Evolutionary conservation across 768 basidiomycete genomes (phyloP).

Genomic region (Boletus fagicola): DNA sequence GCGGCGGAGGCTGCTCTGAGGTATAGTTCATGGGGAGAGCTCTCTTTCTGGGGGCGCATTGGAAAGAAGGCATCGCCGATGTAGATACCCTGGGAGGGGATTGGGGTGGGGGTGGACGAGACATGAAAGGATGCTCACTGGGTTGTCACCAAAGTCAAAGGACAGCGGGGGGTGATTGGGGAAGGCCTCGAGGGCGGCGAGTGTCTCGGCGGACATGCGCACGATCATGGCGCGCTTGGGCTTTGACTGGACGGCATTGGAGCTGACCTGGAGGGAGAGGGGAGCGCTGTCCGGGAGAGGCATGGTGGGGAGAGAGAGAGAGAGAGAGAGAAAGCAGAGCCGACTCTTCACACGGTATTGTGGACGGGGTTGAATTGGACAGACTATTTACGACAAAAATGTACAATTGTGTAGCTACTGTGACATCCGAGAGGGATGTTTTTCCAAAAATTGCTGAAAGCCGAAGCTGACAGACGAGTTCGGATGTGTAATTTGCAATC

Average conservation of each 20-base stretch:
- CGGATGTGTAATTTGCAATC: conserved; percentile 98
- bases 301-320: conserved; percentile 41
- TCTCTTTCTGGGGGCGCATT: conserved; percentile 53
- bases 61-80: conserved; percentile 66
- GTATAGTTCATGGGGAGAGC: conserved; percentile 67
- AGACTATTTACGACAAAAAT: too few relatives aligned
- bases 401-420: too few relatives aligned
- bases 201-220: conserved; percentile 68
- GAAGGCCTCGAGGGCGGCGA: conserved; percentile 60
- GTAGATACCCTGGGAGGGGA: conserved; percentile 51
- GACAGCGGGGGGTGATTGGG: conserved; percentile 48
- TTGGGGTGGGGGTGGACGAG: not conserved
- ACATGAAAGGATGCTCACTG: conserved; percentile 43
- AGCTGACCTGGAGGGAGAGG: conserved; percentile 58
- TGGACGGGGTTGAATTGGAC: too few relatives aligned
- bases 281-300: conserved; percentile 57
- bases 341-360: too few relatives aligned
- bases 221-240: conserved; percentile 76
- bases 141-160: conserved; percentile 59
- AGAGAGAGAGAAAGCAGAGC: too few relatives aligned
- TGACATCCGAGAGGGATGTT: not conserved
- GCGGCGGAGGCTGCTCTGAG: conserved; percentile 57
- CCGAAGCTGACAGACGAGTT: conserved; percentile 89
- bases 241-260: conserved; percentile 52
- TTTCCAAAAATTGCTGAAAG: conserved; percentile 91